A percentile compares a stretch with the other conserved stretches of the same genome.
Evolutionary conservation across 352 stramenopile genomes (phyloP).

Genomic region (Aphanomyces invadans): DNA sequence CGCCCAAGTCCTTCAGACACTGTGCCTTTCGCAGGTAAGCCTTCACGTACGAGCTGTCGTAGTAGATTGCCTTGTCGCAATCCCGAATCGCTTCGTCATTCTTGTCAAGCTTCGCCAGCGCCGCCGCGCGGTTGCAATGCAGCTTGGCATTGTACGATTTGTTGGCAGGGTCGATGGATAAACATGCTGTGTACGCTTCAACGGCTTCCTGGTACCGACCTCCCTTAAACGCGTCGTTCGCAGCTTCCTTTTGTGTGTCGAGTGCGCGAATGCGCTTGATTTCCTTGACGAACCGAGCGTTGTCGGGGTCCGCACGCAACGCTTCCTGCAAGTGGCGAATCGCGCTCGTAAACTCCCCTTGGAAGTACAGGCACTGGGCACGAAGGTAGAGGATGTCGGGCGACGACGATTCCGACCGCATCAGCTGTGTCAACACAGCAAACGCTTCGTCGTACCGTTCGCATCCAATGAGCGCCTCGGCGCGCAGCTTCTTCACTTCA

Average conservation of each 20-base stretch:
- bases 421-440: conserved; percentile 68
- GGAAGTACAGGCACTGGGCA: conserved; percentile 85
- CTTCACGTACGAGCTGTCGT: conserved; percentile 89
- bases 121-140: conserved; percentile 88
- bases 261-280: conserved; percentile 83
- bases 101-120: conserved; percentile 68
- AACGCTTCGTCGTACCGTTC: conserved; percentile 81
- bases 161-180: conserved; percentile 84
- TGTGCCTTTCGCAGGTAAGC: conserved; percentile 76
- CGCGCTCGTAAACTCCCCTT: conserved; percentile 88
- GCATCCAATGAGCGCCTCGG: conserved; percentile 64
- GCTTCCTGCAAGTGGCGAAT: conserved; percentile 91
- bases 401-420: conserved; percentile 74
- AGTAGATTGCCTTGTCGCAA: conserved; percentile 84
- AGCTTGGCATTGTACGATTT: conserved; percentile 92
- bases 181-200: conserved; percentile 79
- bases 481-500: conserved; percentile 60
- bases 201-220: conserved; percentile 75
- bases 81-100: conserved; percentile 85
- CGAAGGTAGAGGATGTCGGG: conserved; percentile 80
- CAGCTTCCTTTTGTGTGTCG: conserved; percentile 83
- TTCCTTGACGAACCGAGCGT: conserved; percentile 77
- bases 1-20: conserved; percentile 66
- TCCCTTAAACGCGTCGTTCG: conserved; percentile 85
- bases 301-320: conserved; percentile 85